Evolutionary conservation across 441 rosid genomes (phyloP).

Genomic region (Eutrema salsugineum): DNA sequence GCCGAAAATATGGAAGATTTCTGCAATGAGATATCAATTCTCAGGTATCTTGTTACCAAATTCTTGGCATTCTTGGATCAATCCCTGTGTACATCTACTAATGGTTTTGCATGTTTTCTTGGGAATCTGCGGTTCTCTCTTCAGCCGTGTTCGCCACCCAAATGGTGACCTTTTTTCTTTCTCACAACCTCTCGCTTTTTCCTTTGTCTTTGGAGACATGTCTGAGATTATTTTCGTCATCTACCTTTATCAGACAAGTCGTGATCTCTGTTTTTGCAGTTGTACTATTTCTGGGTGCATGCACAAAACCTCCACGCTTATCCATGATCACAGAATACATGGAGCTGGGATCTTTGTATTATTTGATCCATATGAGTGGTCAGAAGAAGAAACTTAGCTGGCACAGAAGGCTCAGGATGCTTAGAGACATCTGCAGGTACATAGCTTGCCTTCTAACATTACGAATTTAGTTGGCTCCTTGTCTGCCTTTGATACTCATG

Average conservation of each 20-base stretch:
- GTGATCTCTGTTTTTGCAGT: constrained; percentile 54
- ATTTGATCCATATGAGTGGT: constrained; percentile 90
- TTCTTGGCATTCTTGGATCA: constrained; percentile 22
- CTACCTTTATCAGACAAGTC: background rate
- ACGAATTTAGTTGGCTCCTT: background rate
- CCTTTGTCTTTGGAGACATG: background rate
- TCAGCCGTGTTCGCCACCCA: constrained; percentile 96
- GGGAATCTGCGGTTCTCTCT: constrained; percentile 33
- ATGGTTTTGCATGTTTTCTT: constrained; percentile 29
- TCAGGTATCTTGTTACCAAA: constrained; percentile 57
- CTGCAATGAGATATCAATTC: constrained; percentile 97
- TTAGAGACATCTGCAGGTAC: constrained; percentile 97
- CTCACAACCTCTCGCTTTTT: background rate
- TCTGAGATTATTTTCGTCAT: background rate
- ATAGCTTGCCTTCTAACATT: background rate
- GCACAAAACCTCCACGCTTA: constrained; percentile 90
- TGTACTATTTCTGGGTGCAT: constrained; percentile 96
- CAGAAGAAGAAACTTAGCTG: constrained; percentile 93
- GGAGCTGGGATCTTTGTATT: constrained; percentile 96
- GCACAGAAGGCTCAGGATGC: constrained; percentile 90
- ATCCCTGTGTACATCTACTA: constrained; percentile 16
- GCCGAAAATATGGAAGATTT: constrained; percentile 99
- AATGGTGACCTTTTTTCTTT: constrained; percentile 57
- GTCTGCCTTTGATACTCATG: constrained; percentile 1
- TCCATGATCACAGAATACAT: constrained; percentile 98